phyloP scores from a whole-genome alignment of 2,329 filamentous ascomycete genomes.

The Zalaria sp. region DNA sequence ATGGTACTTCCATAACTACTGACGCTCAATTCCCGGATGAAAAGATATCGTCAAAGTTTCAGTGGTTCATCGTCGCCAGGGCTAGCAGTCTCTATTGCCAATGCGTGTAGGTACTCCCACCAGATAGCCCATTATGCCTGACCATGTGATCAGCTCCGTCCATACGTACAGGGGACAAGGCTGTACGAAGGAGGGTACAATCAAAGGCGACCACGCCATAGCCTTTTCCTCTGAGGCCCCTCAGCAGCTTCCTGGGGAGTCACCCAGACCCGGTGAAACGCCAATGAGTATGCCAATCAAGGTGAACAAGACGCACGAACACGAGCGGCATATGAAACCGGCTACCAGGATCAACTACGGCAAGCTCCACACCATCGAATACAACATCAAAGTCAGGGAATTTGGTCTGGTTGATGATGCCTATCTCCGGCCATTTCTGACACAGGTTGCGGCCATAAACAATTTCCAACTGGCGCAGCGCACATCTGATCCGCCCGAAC shows the following conservation, averaged over 20 bases:
- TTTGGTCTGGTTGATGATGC: neutral
- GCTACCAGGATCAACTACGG: slow-evolving; percentile 9
- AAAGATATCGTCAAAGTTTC: neutral
- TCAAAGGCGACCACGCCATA: neutral
- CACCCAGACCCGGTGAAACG: slow-evolving; percentile 3
- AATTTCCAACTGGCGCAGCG: too few species aligned
- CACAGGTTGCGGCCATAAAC: too few species aligned
- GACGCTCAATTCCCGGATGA: neutral
- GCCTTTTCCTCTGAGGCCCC: neutral
- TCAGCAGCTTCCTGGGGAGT: slow-evolving; percentile 5
- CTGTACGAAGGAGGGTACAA: neutral
- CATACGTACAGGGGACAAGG: neutral
- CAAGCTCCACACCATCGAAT: slow-evolving; percentile 10
- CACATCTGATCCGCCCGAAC: too few species aligned
- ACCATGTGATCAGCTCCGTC: too few species aligned
- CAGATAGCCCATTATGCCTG: neutral
- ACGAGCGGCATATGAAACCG: slow-evolving; percentile 1
- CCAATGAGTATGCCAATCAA: slow-evolving; percentile 8
- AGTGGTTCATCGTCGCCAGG: neutral
- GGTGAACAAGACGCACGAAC: slow-evolving; percentile 6
- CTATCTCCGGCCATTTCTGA: too few species aligned
- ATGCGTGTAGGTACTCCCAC: neutral
- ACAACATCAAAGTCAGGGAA: slow-evolving; percentile 10
- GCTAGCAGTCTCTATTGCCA: neutral
- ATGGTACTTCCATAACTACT: neutral